Base-by-base conservation (phyloP, 495 filamentous ascomycete genomes). In the Podospora pseudocomata region DNA sequence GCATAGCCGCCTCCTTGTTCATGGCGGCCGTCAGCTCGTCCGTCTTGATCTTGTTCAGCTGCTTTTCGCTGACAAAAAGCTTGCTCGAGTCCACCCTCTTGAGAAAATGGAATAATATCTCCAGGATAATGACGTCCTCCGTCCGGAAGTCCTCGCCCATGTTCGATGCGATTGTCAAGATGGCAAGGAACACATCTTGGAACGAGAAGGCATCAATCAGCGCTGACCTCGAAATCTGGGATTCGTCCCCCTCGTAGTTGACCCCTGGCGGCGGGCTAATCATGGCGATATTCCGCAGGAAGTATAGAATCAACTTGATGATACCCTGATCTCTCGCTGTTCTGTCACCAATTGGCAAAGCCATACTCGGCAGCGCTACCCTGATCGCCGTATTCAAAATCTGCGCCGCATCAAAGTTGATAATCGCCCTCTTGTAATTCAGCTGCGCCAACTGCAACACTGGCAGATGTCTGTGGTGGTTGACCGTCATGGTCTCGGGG, bases 111-210 rank as follows among this genome's bases (percentile, higher is more conserved):
- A 97, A 99, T 26, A 99, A 79, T 16, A 91, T 90, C 75, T 98
- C 96, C 78, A 98, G 86, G 28, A 97, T 73, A 23, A 94, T 83
- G 3, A 93, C 86, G 71, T 97, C 96, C 73, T 97, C 91, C 20
- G 87, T 86, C 49, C 89, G 89, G 77, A 97, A 99, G 72, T 98
- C 96, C 44, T 96, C 92, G 23, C 89, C 92, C 78, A 97, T 92
- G 69, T 92, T 93, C 7, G 93, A 97, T 15, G 92, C 89, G 62
- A 99, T 83, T 2, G 91, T 94, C 49, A 98, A 79, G 23, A 99
- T 78, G 4, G 94, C 82, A 49, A 91, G 88, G 67, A 97, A 90
- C 44, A 96, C 90, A 78, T 99, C 94, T 75, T 99, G 96, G 68
- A 87, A 86, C 57, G 92, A 86, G 72, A 96, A 97, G 0, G 91